A percentile compares a stretch with the other conserved stretches of the same genome.
Conservation (phyloP, 139 green algal genomes). For the Asterochloris sp. region DNA sequence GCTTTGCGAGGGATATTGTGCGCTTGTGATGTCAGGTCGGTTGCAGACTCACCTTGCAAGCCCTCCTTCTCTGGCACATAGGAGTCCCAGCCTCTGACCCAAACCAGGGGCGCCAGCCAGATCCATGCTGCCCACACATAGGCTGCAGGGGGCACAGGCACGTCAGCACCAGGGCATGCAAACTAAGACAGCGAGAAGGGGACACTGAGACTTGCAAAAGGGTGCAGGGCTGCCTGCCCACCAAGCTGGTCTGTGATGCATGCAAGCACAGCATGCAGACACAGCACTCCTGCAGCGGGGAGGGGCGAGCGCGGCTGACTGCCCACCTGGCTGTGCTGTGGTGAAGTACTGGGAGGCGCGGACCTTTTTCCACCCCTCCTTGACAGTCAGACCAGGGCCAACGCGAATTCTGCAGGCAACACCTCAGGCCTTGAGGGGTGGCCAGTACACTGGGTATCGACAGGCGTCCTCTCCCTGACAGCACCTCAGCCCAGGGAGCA, state of each 20-base stretch:
- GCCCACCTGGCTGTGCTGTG: constrained; percentile 11
- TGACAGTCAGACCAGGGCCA: constrained; percentile 5
- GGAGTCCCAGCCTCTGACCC: constrained; percentile 20
- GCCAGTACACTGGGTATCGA: no score
- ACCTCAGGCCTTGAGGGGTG: no score
- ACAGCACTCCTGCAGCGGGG: background rate
- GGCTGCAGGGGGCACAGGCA: background rate
- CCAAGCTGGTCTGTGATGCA: no score
- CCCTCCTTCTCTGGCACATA: constrained; percentile 15
- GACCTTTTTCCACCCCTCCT: constrained; percentile 17
- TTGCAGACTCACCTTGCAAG: background rate
- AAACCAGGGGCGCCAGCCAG: constrained; percentile 15
- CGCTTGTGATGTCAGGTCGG: background rate
- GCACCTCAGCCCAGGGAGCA: no score
- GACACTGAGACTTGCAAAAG: no score
- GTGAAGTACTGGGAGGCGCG: constrained; percentile 12
- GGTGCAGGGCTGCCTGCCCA: no score
- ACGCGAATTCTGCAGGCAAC: constrained; percentile 5
- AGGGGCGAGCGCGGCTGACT: no score
- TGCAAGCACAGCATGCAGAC: no score
- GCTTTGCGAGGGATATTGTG: no score
- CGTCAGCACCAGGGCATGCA: background rate
- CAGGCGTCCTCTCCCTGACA: no score
- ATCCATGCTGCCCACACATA: constrained; percentile 25
- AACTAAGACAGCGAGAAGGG: background rate